A percentile compares a stretch with the other conserved stretches of the same genome.
Evolutionary conservation across 2,329 filamentous ascomycete genomes (phyloP).

Genomic region (Trichoderma sp.): DNA sequence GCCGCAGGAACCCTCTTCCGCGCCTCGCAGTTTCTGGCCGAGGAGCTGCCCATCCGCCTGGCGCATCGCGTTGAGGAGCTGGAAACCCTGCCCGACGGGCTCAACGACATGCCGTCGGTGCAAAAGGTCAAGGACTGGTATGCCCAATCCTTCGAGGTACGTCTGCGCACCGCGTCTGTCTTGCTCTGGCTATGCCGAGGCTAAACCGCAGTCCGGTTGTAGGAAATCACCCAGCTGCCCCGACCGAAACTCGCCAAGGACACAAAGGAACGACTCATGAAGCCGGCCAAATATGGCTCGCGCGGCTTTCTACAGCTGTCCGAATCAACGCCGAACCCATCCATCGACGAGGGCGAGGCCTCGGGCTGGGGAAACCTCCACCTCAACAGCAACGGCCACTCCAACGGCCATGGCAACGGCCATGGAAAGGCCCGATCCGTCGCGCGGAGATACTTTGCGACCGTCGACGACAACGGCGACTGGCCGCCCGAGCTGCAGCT

Average conservation of each 20-base stretch:
- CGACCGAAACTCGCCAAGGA: constrained; percentile 75
- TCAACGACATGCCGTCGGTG: constrained; percentile 98
- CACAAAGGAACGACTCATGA: constrained; percentile 76
- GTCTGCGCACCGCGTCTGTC: constrained; percentile 29
- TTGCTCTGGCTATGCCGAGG: not conserved
- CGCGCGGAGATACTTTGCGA: constrained; percentile 75
- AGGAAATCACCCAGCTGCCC: constrained; percentile 90
- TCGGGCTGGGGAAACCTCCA: constrained; percentile 55
- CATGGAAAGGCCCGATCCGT: constrained; percentile 49
- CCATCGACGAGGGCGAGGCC: constrained; percentile 82
- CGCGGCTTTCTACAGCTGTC: constrained; percentile 71
- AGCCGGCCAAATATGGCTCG: constrained; percentile 58
- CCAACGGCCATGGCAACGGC: not conserved
- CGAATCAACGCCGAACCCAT: constrained; percentile 87
- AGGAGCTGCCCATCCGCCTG: constrained; percentile 94
- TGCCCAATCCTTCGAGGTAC: constrained; percentile 97
- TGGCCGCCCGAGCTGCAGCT: constrained; percentile 95
- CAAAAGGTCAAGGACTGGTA: constrained; percentile 97
- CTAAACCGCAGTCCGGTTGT: constrained; percentile 8
- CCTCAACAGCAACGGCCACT: constrained; percentile 41
- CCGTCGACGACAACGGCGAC: constrained; percentile 81
- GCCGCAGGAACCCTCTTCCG: constrained; percentile 94
- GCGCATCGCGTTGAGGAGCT: constrained; percentile 97
- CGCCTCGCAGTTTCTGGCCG: constrained; percentile 95
- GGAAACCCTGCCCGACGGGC: constrained; percentile 85